Evolutionary conservation across 2,329 filamentous ascomycete genomes (phyloP).

Genomic region (Pleoardoris graminearum): DNA sequence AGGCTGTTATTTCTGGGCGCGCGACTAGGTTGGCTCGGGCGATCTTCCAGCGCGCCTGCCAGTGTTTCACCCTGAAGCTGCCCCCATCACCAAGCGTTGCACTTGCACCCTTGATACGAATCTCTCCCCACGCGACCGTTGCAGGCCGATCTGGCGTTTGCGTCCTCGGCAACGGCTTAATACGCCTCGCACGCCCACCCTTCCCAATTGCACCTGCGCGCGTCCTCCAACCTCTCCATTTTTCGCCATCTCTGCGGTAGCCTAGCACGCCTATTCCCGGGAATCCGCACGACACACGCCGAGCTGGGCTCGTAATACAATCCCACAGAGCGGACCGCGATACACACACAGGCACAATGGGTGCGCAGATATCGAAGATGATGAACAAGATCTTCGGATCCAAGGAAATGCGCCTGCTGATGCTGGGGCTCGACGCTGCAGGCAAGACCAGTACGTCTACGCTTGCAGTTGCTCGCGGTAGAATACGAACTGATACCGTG

Average conservation of each 20-base stretch:
- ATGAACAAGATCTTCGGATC: slow-evolving; percentile 99
- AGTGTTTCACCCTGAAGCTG: slow-evolving; percentile 24
- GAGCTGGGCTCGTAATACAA: slow-evolving; percentile 13
- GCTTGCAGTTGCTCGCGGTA: not conserved
- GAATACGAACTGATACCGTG: slow-evolving; percentile 17
- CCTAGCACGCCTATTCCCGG: not conserved
- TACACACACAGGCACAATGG: slow-evolving; percentile 69
- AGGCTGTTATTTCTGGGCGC: slow-evolving; percentile 8
- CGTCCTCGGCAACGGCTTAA: not conserved
- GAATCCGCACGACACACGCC: not conserved
- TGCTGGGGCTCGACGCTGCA: slow-evolving; percentile 95
- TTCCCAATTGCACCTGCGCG: not conserved
- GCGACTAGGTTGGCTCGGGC: slow-evolving; percentile 6
- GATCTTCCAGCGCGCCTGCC: slow-evolving; percentile 13
- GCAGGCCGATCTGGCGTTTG: not conserved
- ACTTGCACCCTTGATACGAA: not conserved
- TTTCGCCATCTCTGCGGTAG: not conserved
- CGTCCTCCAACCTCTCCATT: not conserved
- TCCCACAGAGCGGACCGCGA: slow-evolving; percentile 2
- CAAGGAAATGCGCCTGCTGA: slow-evolving; percentile 97
- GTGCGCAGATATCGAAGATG: slow-evolving; percentile 87
- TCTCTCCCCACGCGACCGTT: slow-evolving; percentile 4
- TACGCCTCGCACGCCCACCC: not conserved
- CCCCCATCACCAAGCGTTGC: slow-evolving; percentile 1
- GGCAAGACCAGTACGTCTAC: slow-evolving; percentile 79